These are phyloP conservation scores for Trametes gibbosa DNA, from an alignment of 768 basidiomycete genomes.

Conservation along the genomic window DNA sequence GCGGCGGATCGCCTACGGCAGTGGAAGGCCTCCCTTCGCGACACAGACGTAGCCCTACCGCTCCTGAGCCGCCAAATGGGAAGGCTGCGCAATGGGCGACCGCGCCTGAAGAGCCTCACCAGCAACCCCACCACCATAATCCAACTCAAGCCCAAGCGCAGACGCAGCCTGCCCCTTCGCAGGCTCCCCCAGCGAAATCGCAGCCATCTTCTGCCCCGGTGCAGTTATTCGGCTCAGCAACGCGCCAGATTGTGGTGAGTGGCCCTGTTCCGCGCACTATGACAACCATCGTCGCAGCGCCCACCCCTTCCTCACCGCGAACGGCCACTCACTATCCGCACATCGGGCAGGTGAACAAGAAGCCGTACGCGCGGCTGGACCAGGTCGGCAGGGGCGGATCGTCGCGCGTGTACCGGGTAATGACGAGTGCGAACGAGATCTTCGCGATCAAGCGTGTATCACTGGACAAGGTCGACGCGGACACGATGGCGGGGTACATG, in stretches of 20 bases:
- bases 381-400: slow-evolving; percentile 92
- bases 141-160: background rate
- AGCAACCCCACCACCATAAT: slow-evolving; percentile 2
- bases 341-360: slow-evolving; percentile 66
- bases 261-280: too few relatives aligned
- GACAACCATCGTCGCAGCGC: background rate
- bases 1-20: slow-evolving; percentile 52
- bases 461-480: slow-evolving; percentile 83
- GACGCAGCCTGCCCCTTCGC: background rate
- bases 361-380: slow-evolving; percentile 79
- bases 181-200: background rate
- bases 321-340: background rate
- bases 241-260: background rate
- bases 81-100: slow-evolving; percentile 3
- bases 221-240: background rate
- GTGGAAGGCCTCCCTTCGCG: slow-evolving; percentile 39
- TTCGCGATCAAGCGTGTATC: slow-evolving; percentile 92
- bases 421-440: slow-evolving; percentile 70
- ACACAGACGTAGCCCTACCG: slow-evolving; percentile 69
- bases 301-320: background rate
- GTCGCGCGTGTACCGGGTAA: slow-evolving; percentile 92
- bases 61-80: slow-evolving; percentile 47
- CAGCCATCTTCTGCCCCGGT: slow-evolving; percentile 4
- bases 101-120: slow-evolving; percentile 1
- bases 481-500: slow-evolving; percentile 90